Conservation (phyloP, 2,329 filamentous ascomycete species). For the Aspergillus glaucus region DNA sequence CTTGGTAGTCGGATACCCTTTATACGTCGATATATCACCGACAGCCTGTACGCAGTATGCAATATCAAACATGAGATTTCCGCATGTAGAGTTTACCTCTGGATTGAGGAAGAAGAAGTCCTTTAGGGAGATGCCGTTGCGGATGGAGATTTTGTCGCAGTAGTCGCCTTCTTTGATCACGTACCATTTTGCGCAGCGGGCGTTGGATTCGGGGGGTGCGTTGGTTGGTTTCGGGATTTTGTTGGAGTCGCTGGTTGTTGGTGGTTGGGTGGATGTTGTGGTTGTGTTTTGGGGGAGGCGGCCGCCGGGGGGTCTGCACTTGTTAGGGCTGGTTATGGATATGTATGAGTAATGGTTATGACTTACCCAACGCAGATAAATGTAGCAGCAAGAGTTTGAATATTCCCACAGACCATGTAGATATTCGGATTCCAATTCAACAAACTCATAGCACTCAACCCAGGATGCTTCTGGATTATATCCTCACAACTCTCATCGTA, state of each 20-base stretch:
- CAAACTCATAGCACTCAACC: slow-evolving; percentile 8
- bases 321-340: background rate
- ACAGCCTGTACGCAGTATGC: slow-evolving; percentile 15
- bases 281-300: background rate
- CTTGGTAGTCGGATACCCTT: slow-evolving; percentile 3
- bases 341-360: background rate
- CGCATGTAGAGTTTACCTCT: slow-evolving; percentile 11
- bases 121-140: slow-evolving; percentile 4
- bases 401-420: slow-evolving; percentile 4
- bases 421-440: slow-evolving; percentile 10
- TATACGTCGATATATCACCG: slow-evolving; percentile 8
- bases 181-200: background rate
- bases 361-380: slow-evolving; percentile 5
- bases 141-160: slow-evolving; percentile 3
- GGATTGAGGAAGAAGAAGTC: slow-evolving; percentile 14
- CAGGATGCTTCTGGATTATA: background rate
- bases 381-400: background rate
- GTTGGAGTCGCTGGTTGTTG: background rate
- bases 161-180: slow-evolving; percentile 5
- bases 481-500: background rate
- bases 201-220: background rate
- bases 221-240: background rate
- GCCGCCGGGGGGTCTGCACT: background rate
- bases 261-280: background rate
- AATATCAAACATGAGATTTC: slow-evolving; percentile 13